These are phyloP conservation scores for Tylopilus balloui DNA, from an alignment of 768 basidiomycete species.

Conservation along the genomic window DNA sequence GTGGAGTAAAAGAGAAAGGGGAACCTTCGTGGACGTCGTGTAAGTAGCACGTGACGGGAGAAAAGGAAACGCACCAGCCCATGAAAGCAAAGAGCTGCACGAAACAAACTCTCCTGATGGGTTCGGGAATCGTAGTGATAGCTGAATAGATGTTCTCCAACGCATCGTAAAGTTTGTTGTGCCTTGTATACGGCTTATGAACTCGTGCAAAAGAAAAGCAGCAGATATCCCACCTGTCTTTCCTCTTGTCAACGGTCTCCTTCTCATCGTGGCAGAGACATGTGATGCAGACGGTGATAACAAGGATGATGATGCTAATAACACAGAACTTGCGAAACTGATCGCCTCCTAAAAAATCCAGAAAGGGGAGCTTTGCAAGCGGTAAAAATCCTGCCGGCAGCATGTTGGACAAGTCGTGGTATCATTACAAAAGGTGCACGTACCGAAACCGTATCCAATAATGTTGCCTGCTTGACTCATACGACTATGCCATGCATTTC, in stretches of 20 bases:
- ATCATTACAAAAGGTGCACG: constrained; percentile 15
- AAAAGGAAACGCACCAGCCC: constrained; percentile 65
- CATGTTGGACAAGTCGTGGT: constrained; percentile 6
- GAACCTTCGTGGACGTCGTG: constrained; percentile 51
- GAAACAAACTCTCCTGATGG: constrained; percentile 84
- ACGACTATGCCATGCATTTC: constrained; percentile 96
- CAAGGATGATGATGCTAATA: constrained; percentile 73
- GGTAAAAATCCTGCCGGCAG: constrained; percentile 70
- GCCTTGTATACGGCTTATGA: constrained; percentile 10
- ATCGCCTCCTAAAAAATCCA: constrained; percentile 77
- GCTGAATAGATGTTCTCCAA: constrained; percentile 73
- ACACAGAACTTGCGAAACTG: constrained; percentile 98
- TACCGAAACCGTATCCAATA: constrained; percentile 88
- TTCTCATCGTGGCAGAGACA: constrained; percentile 83
- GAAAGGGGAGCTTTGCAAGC: constrained; percentile 71
- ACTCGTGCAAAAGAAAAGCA: background rate
- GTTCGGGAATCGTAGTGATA: constrained; percentile 69
- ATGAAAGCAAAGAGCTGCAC: constrained; percentile 96
- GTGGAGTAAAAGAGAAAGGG: constrained; percentile 94
- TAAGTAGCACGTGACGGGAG: constrained; percentile 5
- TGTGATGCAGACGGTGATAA: constrained; percentile 80
- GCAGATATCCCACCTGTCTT: constrained; percentile 36
- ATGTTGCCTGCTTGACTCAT: constrained; percentile 99
- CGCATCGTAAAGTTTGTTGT: constrained; percentile 66
- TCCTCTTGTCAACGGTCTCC: constrained; percentile 47